phyloP scores from a whole-genome alignment of 2,329 filamentous ascomycete genomes.

The Diplodia intermedia region DNA sequence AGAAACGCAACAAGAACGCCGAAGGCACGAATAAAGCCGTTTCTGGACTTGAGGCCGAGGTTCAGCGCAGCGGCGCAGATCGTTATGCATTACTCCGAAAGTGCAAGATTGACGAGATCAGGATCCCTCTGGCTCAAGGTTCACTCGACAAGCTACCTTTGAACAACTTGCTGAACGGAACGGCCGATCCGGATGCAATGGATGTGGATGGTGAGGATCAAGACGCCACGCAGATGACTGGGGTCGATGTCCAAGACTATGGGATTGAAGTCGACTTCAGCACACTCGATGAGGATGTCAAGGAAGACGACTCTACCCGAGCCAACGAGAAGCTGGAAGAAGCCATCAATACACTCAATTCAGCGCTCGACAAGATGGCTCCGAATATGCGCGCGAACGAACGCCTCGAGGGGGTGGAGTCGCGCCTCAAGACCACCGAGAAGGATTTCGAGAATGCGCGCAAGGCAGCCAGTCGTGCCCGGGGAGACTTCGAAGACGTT shows the following conservation, averaged over 20 bases:
- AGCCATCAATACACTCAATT: constrained; percentile 74
- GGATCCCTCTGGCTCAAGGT: constrained; percentile 76
- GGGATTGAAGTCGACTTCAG: constrained; percentile 91
- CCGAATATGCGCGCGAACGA: constrained; percentile 97
- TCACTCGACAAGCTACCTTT: constrained; percentile 88
- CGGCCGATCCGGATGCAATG: constrained; percentile 83
- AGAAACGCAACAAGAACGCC: constrained; percentile 83
- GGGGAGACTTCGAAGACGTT: constrained; percentile 81
- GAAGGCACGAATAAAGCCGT: constrained; percentile 78
- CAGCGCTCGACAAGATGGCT: constrained; percentile 89
- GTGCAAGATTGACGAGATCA: constrained; percentile 93
- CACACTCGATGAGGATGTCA: constrained; percentile 79
- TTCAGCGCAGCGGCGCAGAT: constrained; percentile 82
- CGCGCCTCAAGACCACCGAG: constrained; percentile 81
- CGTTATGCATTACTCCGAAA: constrained; percentile 85
- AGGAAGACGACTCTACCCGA: constrained; percentile 73
- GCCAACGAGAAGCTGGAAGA: constrained; percentile 79
- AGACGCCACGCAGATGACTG: constrained; percentile 58
- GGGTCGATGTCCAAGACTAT: constrained; percentile 77
- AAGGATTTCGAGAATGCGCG: constrained; percentile 89
- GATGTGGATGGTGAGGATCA: constrained; percentile 80
- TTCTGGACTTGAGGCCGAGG: constrained; percentile 78
- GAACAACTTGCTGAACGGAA: constrained; percentile 71
- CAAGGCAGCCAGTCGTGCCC: constrained; percentile 73
- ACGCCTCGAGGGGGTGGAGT: constrained; percentile 83